phyloP scores from a whole-genome alignment of 495 filamentous ascomycete species.

The Jackrogersella multiformis region DNA sequence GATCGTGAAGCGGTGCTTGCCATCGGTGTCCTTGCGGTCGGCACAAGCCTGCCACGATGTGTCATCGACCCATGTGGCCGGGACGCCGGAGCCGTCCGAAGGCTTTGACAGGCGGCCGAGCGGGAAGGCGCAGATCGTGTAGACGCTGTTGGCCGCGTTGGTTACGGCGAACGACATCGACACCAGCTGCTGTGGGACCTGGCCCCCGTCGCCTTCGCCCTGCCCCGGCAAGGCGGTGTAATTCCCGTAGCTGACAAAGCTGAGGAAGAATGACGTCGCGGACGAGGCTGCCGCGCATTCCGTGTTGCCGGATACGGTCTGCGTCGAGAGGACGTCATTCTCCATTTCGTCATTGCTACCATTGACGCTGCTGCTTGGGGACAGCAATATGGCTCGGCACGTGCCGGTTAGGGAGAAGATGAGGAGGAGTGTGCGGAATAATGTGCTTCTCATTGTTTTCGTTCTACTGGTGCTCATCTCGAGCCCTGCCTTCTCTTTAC shows the following conservation, averaged over 20 bases:
- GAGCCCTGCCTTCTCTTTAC: background rate
- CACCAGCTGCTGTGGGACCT: constrained; percentile 24
- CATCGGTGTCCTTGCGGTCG: constrained; percentile 37
- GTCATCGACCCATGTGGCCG: constrained; percentile 23
- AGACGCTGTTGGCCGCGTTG: constrained; percentile 29
- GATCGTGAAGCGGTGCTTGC: constrained; percentile 37
- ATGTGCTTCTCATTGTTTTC: background rate
- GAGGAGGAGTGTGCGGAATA: background rate
- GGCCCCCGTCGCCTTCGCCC: constrained; percentile 26
- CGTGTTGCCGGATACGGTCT: constrained; percentile 13
- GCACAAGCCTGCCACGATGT: constrained; percentile 38
- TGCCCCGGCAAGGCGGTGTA: constrained; percentile 29
- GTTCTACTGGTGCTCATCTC: background rate
- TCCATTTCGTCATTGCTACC: background rate
- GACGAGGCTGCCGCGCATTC: constrained; percentile 26
- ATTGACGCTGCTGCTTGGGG: background rate
- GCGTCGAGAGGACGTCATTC: background rate
- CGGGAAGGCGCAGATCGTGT: constrained; percentile 38
- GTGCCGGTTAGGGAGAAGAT: background rate
- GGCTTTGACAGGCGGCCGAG: constrained; percentile 21
- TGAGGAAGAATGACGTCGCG: constrained; percentile 15
- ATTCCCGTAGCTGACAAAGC: constrained; percentile 42
- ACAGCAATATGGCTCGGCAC: background rate
- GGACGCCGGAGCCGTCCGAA: background rate
- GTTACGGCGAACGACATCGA: constrained; percentile 37